A percentile compares a stretch with the other conserved stretches of the same genome.
These are phyloP conservation scores for Aquilaria sinensis DNA, from an alignment of 345 rosid genomes.

Conservation along the genomic window DNA sequence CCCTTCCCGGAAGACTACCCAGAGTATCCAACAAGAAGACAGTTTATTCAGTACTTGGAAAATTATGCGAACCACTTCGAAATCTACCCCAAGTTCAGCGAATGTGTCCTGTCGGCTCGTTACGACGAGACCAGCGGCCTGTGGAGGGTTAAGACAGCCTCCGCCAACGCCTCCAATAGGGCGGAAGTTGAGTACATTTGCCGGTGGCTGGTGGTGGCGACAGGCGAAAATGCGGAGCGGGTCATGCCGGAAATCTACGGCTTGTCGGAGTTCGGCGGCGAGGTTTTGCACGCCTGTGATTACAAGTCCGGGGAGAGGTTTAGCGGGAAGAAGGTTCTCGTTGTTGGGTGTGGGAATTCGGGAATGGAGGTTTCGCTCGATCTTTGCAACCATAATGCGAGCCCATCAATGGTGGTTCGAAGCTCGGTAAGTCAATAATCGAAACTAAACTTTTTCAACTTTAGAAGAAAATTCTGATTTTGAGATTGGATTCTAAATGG, in stretches of 20 bases:
- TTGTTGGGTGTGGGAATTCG: constrained; percentile 94
- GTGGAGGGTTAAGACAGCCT: constrained; percentile 71
- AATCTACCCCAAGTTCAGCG: constrained; percentile 73
- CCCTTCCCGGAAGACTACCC: constrained; percentile 78
- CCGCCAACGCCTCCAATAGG: constrained; percentile 27
- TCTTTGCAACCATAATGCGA: constrained; percentile 63
- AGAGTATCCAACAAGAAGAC: constrained; percentile 58
- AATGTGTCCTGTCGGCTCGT: constrained; percentile 71
- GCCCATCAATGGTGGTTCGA: constrained; percentile 75
- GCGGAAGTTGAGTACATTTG: constrained; percentile 79
- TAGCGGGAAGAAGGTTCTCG: constrained; percentile 59
- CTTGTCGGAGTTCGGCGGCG: constrained; percentile 52
- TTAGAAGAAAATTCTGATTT: too few relatives aligned
- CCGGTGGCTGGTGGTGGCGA: constrained; percentile 94
- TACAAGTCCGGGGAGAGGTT: constrained; percentile 83
- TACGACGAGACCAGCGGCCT: constrained; percentile 73
- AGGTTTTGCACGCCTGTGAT: constrained; percentile 60
- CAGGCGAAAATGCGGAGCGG: constrained; percentile 89
- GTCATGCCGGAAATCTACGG: constrained; percentile 75
- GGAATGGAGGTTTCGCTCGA: constrained; percentile 98
- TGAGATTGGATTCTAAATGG: constrained; percentile 10
- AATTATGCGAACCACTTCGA: constrained; percentile 54
- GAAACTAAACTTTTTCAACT: constrained; percentile 29
- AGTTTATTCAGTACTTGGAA: constrained; percentile 74
- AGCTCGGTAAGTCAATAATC: constrained; percentile 63